phyloP scores from a whole-genome alignment of 2,329 filamentous ascomycete species.

The Colletotrichum tropicicola region DNA sequence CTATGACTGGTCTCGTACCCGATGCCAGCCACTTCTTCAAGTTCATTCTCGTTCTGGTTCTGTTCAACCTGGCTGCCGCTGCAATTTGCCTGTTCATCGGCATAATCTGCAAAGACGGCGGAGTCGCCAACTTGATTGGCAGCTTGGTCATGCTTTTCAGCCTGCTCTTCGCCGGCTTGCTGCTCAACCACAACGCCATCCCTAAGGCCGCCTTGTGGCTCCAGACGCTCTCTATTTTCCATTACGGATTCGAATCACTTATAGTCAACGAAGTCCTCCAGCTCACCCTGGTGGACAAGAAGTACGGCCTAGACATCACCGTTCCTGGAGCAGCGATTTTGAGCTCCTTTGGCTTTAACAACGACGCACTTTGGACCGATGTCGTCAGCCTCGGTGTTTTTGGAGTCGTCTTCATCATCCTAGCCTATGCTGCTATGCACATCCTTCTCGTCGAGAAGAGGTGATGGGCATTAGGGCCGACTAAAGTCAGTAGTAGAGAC shows the following conservation, averaged over 20 bases:
- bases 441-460: slow-evolving; percentile 89
- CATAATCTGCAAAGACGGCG: slow-evolving; percentile 90
- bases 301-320: slow-evolving; percentile 96
- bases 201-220: slow-evolving; percentile 88
- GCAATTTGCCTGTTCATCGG: slow-evolving; percentile 96
- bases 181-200: slow-evolving; percentile 95
- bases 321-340: slow-evolving; percentile 94
- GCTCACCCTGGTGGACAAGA: slow-evolving; percentile 88
- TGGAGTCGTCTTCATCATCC: slow-evolving; percentile 81
- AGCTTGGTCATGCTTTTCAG: slow-evolving; percentile 98
- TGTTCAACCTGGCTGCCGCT: slow-evolving; percentile 95
- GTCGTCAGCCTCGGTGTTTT: slow-evolving; percentile 84
- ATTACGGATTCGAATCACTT: slow-evolving; percentile 94
- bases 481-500: neutral
- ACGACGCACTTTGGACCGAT: slow-evolving; percentile 85
- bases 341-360: slow-evolving; percentile 94
- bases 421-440: slow-evolving; percentile 95
- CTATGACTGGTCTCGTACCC: slow-evolving; percentile 93
- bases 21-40: slow-evolving; percentile 86
- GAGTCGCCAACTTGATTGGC: slow-evolving; percentile 92
- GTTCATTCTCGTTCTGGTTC: slow-evolving; percentile 89
- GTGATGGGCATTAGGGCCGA: slow-evolving; percentile 48
- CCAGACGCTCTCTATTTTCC: slow-evolving; percentile 95
- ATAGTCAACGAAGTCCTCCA: slow-evolving; percentile 97
- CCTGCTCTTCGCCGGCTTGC: slow-evolving; percentile 89